Conservation (phyloP, 148 eudicot species). For the Nyssa sinensis region DNA sequence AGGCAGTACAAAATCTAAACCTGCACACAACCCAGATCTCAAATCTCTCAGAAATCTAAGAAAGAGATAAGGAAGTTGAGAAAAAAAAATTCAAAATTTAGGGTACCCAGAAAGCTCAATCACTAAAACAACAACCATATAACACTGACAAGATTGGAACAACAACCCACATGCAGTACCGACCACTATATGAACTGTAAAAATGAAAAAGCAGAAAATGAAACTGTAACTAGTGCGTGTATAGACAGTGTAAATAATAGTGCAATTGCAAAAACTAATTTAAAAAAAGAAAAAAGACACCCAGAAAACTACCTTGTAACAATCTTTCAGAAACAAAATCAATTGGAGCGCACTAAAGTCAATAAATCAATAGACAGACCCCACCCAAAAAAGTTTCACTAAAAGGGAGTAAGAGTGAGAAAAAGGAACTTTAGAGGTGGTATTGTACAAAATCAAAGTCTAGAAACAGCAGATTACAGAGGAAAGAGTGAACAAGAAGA, state of each 20-base stretch:
- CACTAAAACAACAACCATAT: constrained; percentile 6
- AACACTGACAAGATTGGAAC: background rate
- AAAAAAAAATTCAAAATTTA: background rate
- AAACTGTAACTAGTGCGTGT: background rate
- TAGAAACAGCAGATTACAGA: background rate
- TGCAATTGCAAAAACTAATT: background rate
- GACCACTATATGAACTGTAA: background rate
- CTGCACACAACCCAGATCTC: constrained; percentile 20
- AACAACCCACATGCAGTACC: constrained; percentile 11
- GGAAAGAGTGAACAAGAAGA: background rate
- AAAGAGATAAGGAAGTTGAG: background rate
- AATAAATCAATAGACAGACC: constrained; percentile 8
- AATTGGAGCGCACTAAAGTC: constrained; percentile 5
- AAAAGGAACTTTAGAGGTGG: background rate
- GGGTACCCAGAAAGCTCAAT: constrained; percentile 11
- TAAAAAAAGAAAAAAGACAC: background rate
- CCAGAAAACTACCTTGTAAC: constrained; percentile 2
- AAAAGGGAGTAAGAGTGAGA: background rate
- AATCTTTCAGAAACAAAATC: background rate
- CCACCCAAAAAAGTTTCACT: constrained; percentile 11
- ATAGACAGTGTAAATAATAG: background rate
- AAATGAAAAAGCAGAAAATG: background rate
- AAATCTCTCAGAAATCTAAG: constrained; percentile 8
- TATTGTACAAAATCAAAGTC: constrained; percentile 1
- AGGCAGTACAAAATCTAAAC: constrained; percentile 12